These are phyloP conservation scores for Salix purpurea DNA, from an alignment of 345 rosid species.

Conservation along the genomic window DNA sequence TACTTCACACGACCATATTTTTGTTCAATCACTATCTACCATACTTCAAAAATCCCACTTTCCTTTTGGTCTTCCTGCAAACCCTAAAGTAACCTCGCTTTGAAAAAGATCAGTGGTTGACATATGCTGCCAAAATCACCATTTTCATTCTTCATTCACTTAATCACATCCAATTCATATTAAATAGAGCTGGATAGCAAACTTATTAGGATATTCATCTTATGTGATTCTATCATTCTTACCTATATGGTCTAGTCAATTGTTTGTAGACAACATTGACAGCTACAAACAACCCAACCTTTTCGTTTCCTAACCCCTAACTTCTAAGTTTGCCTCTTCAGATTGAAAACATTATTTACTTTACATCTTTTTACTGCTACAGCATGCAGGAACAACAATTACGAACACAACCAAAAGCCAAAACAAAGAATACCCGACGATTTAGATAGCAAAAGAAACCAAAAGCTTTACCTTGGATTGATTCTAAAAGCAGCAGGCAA, in stretches of 20 bases:
- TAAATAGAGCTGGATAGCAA: neutral
- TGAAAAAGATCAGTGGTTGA: neutral
- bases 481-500: constrained; percentile 97
- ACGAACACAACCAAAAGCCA: neutral
- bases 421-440: neutral
- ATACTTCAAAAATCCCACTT: no score
- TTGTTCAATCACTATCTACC: neutral
- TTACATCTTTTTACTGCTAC: neutral
- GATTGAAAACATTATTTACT: no score
- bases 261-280: neutral
- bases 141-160: neutral
- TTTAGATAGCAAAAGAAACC: neutral
- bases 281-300: neutral
- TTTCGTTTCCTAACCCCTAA: neutral
- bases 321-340: neutral
- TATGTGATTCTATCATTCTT: neutral
- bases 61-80: neutral
- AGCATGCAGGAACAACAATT: neutral
- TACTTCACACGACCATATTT: neutral
- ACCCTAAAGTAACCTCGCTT: neutral
- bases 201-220: neutral
- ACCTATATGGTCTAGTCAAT: neutral
- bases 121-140: neutral
- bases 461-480: constrained; percentile 54
- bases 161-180: neutral